Base-by-base conservation (phyloP, 352 stramenopile genomes). In the Pythium grandisporangium region DNA sequence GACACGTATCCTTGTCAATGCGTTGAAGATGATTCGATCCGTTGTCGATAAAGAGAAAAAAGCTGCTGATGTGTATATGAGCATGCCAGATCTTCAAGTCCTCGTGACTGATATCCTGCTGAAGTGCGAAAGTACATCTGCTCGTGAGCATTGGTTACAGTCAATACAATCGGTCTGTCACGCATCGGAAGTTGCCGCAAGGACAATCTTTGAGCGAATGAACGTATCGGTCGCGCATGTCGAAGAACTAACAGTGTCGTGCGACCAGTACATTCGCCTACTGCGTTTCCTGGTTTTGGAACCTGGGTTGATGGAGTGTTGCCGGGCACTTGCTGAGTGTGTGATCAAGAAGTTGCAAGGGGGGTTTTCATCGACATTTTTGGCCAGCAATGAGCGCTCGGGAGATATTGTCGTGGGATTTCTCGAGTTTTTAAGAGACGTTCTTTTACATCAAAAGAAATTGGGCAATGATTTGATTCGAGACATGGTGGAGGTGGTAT, bases 71-170 rank as follows among this genome's bases (percentile, higher is more conserved):
- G 80, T 75, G 40, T 91, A 84, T 45, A 61, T 91, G 26, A 70
- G 60, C n/a, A 51, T 45, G 21, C 29, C 45, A 5, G 48, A 40
- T 6, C 37, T 75, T 51, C 23, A 23, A 58, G 29, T 49, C 63
- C 41, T 53, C 66, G 36, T 70, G 53, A 61, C 65, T 8, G 57
- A 65, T 30, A 70, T 89, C 41, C 65, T 89, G 11, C 64, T 74
- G 27, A 69, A 72, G 30, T 82, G 66, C 32, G 53, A 70, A 11
- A 83, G 72, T 21, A 72, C 91, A 23, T 72, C 82, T 61, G 75
- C 92, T 19, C 81, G 81, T 6, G 74, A 83, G n/a, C 76, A 92
- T 44, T 94, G 78, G 81, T 48, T 88, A 3, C 75, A 68, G n/a
- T 88, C 74, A 17, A 52, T 94, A 17, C 68, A 86, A 58, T 80